Percentiles rank a stretch among this genome's conserved stretches.
phyloP scores from a whole-genome alignment of 2,329 filamentous ascomycete genomes.

The Aspergillus spinulosporus region DNA sequence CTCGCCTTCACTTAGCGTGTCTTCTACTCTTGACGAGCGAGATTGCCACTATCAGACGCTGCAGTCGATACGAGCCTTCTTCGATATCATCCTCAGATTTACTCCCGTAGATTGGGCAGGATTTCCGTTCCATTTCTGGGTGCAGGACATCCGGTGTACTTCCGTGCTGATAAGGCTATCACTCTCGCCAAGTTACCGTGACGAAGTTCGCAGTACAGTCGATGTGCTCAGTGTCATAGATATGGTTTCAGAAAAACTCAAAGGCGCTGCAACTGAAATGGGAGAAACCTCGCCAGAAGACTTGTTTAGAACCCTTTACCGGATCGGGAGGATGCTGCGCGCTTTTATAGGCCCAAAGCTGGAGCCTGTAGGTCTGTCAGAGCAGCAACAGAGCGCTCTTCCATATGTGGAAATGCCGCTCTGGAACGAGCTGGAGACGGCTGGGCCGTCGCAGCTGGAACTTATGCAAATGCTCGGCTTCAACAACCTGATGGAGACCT shows the following conservation, averaged over 20 bases:
- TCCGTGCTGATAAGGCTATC: constrained; percentile 1
- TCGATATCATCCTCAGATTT: background rate
- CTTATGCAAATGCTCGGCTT: constrained; percentile 2
- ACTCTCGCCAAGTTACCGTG: background rate
- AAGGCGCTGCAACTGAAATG: background rate
- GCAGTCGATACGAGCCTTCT: background rate
- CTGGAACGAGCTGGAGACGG: background rate
- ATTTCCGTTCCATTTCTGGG: constrained; percentile 1
- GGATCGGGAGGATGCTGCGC: background rate
- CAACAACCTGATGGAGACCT: background rate
- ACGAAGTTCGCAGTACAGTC: constrained; percentile 1
- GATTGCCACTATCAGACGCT: background rate
- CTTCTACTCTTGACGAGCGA: background rate
- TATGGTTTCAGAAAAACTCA: background rate
- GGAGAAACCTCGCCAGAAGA: background rate
- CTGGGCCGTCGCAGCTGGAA: background rate
- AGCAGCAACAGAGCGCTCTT: background rate
- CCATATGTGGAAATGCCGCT: background rate
- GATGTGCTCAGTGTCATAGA: background rate
- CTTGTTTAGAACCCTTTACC: background rate
- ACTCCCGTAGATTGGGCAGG: background rate
- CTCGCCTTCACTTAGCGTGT: background rate
- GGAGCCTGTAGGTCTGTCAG: background rate
- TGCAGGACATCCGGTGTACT: background rate
- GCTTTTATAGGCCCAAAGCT: background rate